Evolutionary conservation across 2,329 filamentous ascomycete species (phyloP), one percentile per base, ranked within the genome.

Genomic region (Akanthomyces uredinophilus): DNA sequence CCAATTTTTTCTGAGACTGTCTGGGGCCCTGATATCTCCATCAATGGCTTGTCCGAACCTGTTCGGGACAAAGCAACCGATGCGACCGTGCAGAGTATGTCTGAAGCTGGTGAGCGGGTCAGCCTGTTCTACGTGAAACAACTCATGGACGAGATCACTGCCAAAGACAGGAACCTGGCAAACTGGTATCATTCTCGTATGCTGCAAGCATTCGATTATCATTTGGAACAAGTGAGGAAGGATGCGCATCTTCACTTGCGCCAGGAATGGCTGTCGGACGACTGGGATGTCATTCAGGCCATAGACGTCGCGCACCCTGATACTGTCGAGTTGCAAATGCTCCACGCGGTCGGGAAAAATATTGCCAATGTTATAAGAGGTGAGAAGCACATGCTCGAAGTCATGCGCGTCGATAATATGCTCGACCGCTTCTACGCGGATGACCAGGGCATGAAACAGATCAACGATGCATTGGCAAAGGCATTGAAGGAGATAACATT

Each of bases 361-460:
- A 29, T 64, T 14, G 57, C 41, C 1, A 59, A 56, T 32, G 62
- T 64, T 4, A 54, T 65, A 4, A 44, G 49, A 18, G 64, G 64
- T 18, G 49, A 64, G 32, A 63, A 56, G 3, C 60, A 64, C 20
- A 27, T 64, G 57, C 56, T 65, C 10, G 64, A 65, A n/a, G 57
- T 64, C 44, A 61, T 65, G 60, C 56, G 59, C 29, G 18, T 62
- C 16, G 54, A 65, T 13, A 37, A 63, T 10, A 60, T 65, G 51
- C 63, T 65, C 20, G 61, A 65, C 32, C 53, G 58, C 39, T 64
- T 64, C 57, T 65, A 65, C 41, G 63, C 64, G 43, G 61, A 64
- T 35, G 64, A 64, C 46, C 55, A 56, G 13, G 63, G 59, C 2
- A 61, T 58, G 35, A 53, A 54, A 4, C 51, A 55, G 10, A 56